Base-by-base conservation (phyloP, 352 stramenopile genomes). In the Phytophthora melonis region DNA sequence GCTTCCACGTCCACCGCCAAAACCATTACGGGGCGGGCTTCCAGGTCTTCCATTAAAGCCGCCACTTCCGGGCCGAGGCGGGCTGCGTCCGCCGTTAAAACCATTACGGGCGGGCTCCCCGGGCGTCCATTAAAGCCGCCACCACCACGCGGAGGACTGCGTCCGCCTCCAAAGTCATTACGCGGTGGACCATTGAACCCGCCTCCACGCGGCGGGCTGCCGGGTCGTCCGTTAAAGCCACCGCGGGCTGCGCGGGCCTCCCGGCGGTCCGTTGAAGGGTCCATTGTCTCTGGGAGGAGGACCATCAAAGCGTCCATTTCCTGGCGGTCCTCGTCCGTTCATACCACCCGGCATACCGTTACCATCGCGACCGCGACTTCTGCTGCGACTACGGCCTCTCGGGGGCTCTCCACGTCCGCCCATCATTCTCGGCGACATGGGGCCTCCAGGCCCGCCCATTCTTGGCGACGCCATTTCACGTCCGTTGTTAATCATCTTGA, bases 301-400 rank as follows among this genome's bases (percentile, higher is more conserved):
- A 1, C 54, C 72, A 68, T 78, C 45, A 66, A 78, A 78, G 21
- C 45, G 65, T 72, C 72, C 72, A 75, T 78, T 70, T 54, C 65
- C 72, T 68, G 67, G 64, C n/a, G 54, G 63, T 27, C 58, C 58
- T 50, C 50, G 64, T 58, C 66, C 68, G 30, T 82, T 82, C 64
- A 76, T 74, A 64, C 70, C 39, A 45, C 52, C 72, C 32, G 69
- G 68, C 27, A 68, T 74, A 18, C 74, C 65, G 58, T 77, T 80
- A n/a, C 74, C 70, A 18, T 68, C 59, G 16, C 72, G 74, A 57
- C 66, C 79, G 34, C 70, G 77, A 65, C 80, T 89, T 77, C 75
- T 72, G 50, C 78, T 83, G 32, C 78, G 78, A 66, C 75, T 77
- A 19, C 74, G 76, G 32, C 58, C 69, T 14, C 71, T 54, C 19